Percentiles rank a stretch among this genome's conserved stretches.
Evolutionary conservation across 2,329 filamentous ascomycete genomes (phyloP).

Genomic region (Hypoxylon sp.): DNA sequence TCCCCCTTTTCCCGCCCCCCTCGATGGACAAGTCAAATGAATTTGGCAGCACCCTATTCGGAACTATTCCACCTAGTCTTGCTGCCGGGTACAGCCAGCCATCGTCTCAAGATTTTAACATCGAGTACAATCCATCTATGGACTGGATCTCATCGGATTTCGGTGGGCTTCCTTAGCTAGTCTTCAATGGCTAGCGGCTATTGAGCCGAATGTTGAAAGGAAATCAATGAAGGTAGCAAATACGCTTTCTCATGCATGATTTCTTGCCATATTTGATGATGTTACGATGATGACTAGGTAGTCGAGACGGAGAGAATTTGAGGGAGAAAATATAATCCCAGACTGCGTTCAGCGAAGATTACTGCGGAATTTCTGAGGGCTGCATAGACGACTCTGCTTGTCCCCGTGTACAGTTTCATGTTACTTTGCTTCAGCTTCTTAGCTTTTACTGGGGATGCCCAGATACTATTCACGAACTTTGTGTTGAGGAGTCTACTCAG

Average conservation of each 20-base stretch:
- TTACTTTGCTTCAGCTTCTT: constrained; percentile 27
- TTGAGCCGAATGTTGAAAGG: background rate
- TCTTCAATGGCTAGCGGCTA: constrained; percentile 17
- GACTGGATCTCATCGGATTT: constrained; percentile 50
- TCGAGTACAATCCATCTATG: constrained; percentile 49
- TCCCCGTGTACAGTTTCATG: constrained; percentile 38
- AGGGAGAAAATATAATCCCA: constrained; percentile 29
- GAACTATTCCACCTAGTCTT: constrained; percentile 62
- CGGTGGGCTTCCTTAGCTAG: constrained; percentile 39
- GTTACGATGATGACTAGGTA: constrained; percentile 48
- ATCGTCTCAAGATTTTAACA: constrained; percentile 63
- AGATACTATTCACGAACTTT: constrained; percentile 14
- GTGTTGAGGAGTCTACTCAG: constrained; percentile 6
- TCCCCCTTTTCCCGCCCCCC: constrained; percentile 69
- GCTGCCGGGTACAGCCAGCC: constrained; percentile 66
- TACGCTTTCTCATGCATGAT: constrained; percentile 21
- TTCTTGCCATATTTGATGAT: constrained; percentile 43
- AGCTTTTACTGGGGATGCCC: constrained; percentile 19
- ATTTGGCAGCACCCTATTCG: constrained; percentile 62
- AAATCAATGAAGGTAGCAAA: background rate
- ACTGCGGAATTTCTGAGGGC: constrained; percentile 33
- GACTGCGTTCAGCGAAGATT: constrained; percentile 41
- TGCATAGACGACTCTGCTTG: constrained; percentile 36
- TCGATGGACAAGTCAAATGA: constrained; percentile 57
- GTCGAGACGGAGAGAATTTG: constrained; percentile 29